Evolutionary conservation across 139 green algal genomes (phyloP).

Genomic region (Chlorella sp.): DNA sequence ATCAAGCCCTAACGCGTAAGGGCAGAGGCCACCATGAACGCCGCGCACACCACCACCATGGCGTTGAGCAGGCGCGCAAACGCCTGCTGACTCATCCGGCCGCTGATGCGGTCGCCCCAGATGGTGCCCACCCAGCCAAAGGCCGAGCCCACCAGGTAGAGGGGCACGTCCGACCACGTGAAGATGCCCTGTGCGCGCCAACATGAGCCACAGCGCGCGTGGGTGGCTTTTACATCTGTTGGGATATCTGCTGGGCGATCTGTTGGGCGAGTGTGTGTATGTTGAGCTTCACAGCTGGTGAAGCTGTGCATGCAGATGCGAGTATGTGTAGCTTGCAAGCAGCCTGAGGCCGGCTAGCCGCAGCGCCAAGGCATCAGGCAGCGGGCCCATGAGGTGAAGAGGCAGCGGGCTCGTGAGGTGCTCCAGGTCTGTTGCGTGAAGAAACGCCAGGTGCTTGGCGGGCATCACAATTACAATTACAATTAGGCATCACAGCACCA

Average conservation of each 20-base stretch:
- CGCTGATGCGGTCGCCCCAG: background rate
- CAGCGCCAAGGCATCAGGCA: too few species aligned
- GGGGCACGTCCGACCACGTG: background rate
- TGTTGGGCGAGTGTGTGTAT: background rate
- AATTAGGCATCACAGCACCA: background rate
- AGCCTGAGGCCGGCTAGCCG: too few species aligned
- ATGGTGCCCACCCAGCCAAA: background rate
- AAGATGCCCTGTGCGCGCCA: slow-evolving; percentile 6
- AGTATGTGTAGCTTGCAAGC: too few species aligned
- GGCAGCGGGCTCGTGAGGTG: background rate
- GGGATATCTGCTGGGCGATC: background rate
- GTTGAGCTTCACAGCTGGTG: background rate
- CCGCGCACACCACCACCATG: slow-evolving; percentile 16
- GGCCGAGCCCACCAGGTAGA: slow-evolving; percentile 5
- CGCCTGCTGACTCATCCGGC: background rate
- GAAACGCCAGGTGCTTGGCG: background rate
- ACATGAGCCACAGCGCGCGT: background rate
- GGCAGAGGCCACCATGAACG: slow-evolving; percentile 12
- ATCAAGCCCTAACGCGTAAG: background rate
- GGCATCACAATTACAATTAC: background rate
- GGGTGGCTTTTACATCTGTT: background rate
- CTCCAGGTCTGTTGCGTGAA: background rate
- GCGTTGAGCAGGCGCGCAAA: background rate
- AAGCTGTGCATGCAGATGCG: background rate
- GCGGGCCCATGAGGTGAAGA: background rate